Percentiles rank a stretch among this genome's conserved stretches.
Evolutionary conservation across 192 early-diverging fungal species (phyloP).

Genomic region (Coemansia sp.): DNA sequence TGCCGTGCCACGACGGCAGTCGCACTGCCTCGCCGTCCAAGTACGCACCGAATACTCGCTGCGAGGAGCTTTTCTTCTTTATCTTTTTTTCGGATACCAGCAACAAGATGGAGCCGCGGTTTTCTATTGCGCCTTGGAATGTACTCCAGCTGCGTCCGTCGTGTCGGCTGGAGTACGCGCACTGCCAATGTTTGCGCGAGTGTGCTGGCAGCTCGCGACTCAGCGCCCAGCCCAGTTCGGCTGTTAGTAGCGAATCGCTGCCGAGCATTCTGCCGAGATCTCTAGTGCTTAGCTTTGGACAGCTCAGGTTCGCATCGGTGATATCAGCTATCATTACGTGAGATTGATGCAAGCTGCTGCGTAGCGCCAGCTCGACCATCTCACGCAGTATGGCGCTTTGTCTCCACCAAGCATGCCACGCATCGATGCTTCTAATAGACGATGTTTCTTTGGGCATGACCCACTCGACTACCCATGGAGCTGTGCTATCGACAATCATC

Average conservation of each 20-base stretch:
- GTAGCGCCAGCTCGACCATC: conserved; percentile 31
- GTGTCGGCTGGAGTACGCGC: conserved; percentile 35
- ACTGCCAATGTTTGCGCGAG: conserved; percentile 28
- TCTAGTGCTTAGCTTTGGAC: conserved; percentile 8
- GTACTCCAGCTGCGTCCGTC: conserved; percentile 54
- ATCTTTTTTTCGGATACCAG: conserved; percentile 37
- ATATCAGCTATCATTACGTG: background rate
- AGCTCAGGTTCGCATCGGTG: conserved; percentile 10
- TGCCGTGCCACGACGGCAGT: conserved; percentile 67
- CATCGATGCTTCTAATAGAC: background rate
- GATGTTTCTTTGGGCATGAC: background rate
- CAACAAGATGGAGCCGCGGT: conserved; percentile 37
- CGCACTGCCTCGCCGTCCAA: conserved; percentile 61
- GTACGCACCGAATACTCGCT: conserved; percentile 74
- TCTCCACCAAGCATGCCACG: conserved; percentile 38
- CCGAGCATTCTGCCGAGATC: background rate
- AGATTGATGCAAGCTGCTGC: background rate
- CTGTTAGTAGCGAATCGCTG: conserved; percentile 22
- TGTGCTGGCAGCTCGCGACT: conserved; percentile 26
- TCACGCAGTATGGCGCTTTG: conserved; percentile 22
- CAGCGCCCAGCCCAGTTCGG: conserved; percentile 24
- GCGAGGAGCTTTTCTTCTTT: conserved; percentile 29
- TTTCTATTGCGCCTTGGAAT: conserved; percentile 34
- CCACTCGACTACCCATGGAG: conserved; percentile 22
- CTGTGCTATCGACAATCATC: background rate